Evolutionary conservation across 164 flowering plant species (phyloP).

Genomic region (Annona cherimola): DNA sequence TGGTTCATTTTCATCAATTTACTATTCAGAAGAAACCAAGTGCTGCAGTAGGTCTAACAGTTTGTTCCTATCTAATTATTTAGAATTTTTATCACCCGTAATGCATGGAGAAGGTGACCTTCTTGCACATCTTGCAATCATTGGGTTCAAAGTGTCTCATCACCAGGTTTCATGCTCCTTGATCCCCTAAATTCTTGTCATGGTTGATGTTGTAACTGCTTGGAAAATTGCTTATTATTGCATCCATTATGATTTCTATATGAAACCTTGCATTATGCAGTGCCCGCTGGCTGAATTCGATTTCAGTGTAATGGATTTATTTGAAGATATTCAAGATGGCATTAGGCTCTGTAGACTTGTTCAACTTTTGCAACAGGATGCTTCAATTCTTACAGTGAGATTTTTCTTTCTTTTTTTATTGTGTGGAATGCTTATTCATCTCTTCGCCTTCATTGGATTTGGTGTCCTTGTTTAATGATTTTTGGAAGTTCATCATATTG

Average conservation of each 20-base stretch:
- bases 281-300: constrained; percentile 66
- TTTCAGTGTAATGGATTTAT: constrained; percentile 60
- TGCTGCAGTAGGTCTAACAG: neutral
- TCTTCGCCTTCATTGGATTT: neutral
- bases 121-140: constrained; percentile 67
- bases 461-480: constrained; percentile 1
- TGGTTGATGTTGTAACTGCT: no score
- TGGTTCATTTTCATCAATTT: neutral
- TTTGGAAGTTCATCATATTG: constrained; percentile 7
- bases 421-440: neutral
- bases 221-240: no score
- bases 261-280: constrained; percentile 34
- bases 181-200: neutral
- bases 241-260: neutral
- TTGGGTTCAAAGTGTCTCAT: constrained; percentile 79
- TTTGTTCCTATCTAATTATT: constrained; percentile 14
- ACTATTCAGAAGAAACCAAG: neutral
- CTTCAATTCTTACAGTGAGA: constrained; percentile 73
- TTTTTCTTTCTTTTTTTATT: neutral
- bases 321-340: constrained; percentile 86
- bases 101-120: constrained; percentile 99
- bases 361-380: constrained; percentile 62
- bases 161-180: constrained; percentile 53
- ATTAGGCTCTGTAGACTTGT: constrained; percentile 78
- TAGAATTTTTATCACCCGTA: constrained; percentile 77